Percentiles rank a stretch among this genome's conserved stretches.
phyloP scores from a whole-genome alignment of 2,329 filamentous ascomycete species.

The Aspergillus brunneoviolaceus region DNA sequence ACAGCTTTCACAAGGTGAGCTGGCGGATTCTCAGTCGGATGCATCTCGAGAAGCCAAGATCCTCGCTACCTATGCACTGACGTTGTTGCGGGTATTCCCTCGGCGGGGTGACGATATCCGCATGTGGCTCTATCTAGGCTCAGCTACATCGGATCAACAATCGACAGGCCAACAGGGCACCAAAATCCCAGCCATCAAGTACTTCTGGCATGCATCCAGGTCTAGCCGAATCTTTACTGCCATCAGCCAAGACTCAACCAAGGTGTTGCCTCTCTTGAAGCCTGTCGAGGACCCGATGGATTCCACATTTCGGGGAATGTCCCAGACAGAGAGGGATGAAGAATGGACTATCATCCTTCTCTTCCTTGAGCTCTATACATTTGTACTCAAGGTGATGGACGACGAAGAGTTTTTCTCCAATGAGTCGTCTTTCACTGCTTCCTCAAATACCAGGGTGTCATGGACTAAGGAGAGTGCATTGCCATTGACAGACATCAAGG shows the following conservation, averaged over 20 bases:
- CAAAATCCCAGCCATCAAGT: constrained; percentile 68
- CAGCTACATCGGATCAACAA: constrained; percentile 49
- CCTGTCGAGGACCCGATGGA: constrained; percentile 44
- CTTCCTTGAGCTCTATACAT: constrained; percentile 92
- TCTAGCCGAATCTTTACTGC: constrained; percentile 57
- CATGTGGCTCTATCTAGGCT: constrained; percentile 86
- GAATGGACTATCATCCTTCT: constrained; percentile 89
- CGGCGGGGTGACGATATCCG: constrained; percentile 80
- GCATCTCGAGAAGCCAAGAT: constrained; percentile 64
- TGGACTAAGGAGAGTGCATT: constrained; percentile 65
- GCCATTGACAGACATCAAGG: constrained; percentile 67
- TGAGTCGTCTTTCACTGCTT: constrained; percentile 46
- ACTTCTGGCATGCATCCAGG: constrained; percentile 74
- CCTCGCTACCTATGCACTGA: constrained; percentile 82
- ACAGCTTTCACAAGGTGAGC: constrained; percentile 21
- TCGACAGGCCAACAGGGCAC: constrained; percentile 28
- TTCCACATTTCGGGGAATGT: constrained; percentile 18
- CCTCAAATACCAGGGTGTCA: constrained; percentile 53
- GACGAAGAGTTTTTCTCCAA: constrained; percentile 89
- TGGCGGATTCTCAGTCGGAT: constrained; percentile 31
- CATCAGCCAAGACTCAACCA: constrained; percentile 58
- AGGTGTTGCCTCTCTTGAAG: constrained; percentile 59
- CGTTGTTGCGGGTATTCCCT: constrained; percentile 82
- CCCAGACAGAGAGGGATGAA: constrained; percentile 50
- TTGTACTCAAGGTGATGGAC: constrained; percentile 87